Evolutionary conservation across 495 filamentous ascomycete genomes (phyloP).

Genomic region (Aspergillus hancockii): DNA sequence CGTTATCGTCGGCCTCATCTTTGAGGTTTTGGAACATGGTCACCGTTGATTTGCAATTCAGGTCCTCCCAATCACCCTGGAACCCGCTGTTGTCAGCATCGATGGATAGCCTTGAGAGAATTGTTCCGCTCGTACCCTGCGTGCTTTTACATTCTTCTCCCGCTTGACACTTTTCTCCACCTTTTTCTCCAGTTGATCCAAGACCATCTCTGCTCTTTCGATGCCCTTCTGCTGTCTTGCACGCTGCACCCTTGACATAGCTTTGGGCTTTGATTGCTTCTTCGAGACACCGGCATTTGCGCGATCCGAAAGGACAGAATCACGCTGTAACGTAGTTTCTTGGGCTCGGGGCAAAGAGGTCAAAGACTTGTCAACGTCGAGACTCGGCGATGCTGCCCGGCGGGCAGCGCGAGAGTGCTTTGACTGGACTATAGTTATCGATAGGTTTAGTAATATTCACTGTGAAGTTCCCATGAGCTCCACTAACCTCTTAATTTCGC

Average conservation of each 20-base stretch:
- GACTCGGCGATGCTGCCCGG: constrained; percentile 68
- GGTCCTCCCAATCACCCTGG: constrained; percentile 46
- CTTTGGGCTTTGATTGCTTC: constrained; percentile 62
- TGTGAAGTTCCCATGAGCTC: background rate
- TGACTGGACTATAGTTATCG: constrained; percentile 37
- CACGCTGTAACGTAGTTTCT: constrained; percentile 49
- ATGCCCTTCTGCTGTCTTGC: constrained; percentile 68
- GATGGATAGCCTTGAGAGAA: constrained; percentile 4
- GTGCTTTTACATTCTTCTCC: constrained; percentile 55
- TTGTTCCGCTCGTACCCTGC: constrained; percentile 34
- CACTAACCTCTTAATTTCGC: constrained; percentile 47
- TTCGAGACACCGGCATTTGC: constrained; percentile 64
- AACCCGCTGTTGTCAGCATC: constrained; percentile 19
- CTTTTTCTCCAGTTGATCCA: constrained; percentile 71
- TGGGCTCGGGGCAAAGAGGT: constrained; percentile 58
- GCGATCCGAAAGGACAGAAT: constrained; percentile 60
- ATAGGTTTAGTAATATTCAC: constrained; percentile 20
- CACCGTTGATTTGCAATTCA: constrained; percentile 36
- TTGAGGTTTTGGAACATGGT: constrained; percentile 32
- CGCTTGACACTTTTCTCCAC: constrained; percentile 63
- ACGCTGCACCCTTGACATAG: constrained; percentile 63
- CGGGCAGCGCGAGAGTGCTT: constrained; percentile 72
- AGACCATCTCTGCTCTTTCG: constrained; percentile 69
- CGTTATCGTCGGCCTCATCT: constrained; percentile 22
- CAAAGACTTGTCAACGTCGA: constrained; percentile 76